These are phyloP conservation scores for Pseudogymnoascus sp. DNA, from an alignment of 2,329 filamentous ascomycete genomes.

Conservation along the genomic window DNA sequence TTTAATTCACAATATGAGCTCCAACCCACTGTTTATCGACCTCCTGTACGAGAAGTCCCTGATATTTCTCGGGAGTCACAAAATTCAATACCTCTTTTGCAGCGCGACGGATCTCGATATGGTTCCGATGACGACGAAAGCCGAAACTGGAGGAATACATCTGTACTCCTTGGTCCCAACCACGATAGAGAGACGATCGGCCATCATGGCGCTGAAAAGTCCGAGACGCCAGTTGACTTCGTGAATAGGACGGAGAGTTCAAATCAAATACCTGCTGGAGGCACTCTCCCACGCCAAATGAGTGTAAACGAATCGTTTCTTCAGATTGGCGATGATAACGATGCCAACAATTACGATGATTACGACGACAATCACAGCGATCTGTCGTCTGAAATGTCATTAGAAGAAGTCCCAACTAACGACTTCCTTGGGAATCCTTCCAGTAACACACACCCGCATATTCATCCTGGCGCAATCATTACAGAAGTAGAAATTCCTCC, in stretches of 20 bases:
- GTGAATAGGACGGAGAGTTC: conserved; percentile 49
- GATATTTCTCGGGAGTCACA: conserved; percentile 67
- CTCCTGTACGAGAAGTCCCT: conserved; percentile 39
- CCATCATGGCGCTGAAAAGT: conserved; percentile 23
- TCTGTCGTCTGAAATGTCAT: conserved; percentile 57
- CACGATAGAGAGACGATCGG: conserved; percentile 27
- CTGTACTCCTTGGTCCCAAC: conserved; percentile 46
- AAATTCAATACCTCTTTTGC: conserved; percentile 68
- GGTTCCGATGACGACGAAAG: conserved; percentile 36
- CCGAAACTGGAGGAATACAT: conserved; percentile 49
- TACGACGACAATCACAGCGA: conserved; percentile 41
- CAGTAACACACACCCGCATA: conserved; percentile 30
- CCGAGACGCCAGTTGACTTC: conserved; percentile 47
- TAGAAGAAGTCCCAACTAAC: conserved; percentile 36
- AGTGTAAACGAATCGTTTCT: conserved; percentile 32
- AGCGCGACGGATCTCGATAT: conserved; percentile 55
- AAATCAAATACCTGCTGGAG: conserved; percentile 18
- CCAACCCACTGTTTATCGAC: conserved; percentile 26
- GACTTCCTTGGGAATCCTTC: conserved; percentile 26
- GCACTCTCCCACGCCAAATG: conserved; percentile 17
- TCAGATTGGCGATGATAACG: conserved; percentile 17
- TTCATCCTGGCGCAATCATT: conserved; percentile 21
- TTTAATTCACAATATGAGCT: conserved; percentile 17
- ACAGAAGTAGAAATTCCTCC: conserved; percentile 24
- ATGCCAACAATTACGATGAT: conserved; percentile 12